A percentile compares a stretch with the other conserved stretches of the same genome.
Conservation (phyloP, 192 early-diverging fungal genomes). For the Glomus cerebriforme region DNA sequence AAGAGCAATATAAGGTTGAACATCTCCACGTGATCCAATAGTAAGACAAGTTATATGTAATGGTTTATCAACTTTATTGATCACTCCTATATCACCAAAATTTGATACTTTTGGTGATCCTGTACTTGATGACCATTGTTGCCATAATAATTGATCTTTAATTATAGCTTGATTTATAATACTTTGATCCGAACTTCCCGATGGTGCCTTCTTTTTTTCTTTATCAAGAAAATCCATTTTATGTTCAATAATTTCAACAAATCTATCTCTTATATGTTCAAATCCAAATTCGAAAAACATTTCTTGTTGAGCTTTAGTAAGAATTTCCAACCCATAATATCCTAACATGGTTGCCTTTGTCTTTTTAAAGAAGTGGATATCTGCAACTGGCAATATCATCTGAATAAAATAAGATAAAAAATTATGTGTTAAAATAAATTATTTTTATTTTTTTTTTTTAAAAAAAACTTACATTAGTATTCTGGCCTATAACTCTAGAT, state of each 20-base stretch:
- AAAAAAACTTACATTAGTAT: constrained; percentile 41
- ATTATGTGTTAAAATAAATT: neutral
- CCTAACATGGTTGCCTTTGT: constrained; percentile 43
- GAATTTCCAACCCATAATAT: constrained; percentile 49
- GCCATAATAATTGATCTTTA: constrained; percentile 9
- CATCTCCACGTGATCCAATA: constrained; percentile 76
- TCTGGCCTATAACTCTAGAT: constrained; percentile 53
- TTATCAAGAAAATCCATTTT: neutral
- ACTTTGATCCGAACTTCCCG: neutral
- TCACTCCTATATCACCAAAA: constrained; percentile 34
- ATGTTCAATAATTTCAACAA: constrained; percentile 37
- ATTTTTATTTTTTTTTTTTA: neutral
- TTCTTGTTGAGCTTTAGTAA: constrained; percentile 52
- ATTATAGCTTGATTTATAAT: constrained; percentile 7
- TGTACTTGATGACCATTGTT: neutral
- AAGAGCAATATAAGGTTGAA: constrained; percentile 66
- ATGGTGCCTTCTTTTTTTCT: constrained; percentile 14
- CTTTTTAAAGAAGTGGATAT: constrained; percentile 51
- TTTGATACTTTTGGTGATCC: constrained; percentile 25
- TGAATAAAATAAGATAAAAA: neutral
- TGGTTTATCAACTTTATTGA: constrained; percentile 37
- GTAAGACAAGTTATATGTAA: constrained; percentile 69
- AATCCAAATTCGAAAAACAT: constrained; percentile 64
- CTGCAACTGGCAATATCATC: constrained; percentile 59
- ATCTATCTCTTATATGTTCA: constrained; percentile 45